phyloP scores from a whole-genome alignment of 257 asterid genomes.

The Petunia axillaris region DNA sequence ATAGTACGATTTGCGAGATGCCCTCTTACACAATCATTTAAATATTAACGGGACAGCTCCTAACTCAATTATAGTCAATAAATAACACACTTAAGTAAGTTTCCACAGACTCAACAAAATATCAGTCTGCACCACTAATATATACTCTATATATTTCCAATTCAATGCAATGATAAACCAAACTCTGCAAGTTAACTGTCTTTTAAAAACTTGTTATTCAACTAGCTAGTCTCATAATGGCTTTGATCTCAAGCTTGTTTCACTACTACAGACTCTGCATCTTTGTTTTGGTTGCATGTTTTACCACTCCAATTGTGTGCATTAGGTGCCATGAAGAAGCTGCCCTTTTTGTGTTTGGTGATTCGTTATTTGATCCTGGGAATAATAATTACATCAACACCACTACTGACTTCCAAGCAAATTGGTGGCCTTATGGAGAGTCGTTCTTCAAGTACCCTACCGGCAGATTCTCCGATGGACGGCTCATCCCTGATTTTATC shows the following conservation, averaged over 20 bases:
- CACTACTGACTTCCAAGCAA: not conserved
- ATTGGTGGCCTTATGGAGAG: not conserved
- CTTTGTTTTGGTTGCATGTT: not conserved
- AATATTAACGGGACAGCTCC: no score
- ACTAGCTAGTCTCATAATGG: not conserved
- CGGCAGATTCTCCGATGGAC: not conserved
- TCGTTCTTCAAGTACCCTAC: not conserved
- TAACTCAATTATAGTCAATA: no score
- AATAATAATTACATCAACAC: conserved; percentile 13
- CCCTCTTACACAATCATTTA: no score
- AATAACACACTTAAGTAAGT: no score
- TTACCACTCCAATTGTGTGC: not conserved
- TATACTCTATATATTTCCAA: no score
- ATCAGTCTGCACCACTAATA: no score
- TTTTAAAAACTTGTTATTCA: not conserved
- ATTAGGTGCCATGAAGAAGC: not conserved
- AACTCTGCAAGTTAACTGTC: not conserved
- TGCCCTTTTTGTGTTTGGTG: not conserved
- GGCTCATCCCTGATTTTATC: not conserved
- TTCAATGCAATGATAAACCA: no score
- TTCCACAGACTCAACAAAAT: no score
- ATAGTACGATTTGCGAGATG: no score
- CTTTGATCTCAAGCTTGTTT: not conserved
- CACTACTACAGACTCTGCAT: not conserved
- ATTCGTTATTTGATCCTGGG: conserved; percentile 6